Conservation (phyloP, 2,329 filamentous ascomycete species). For the Cladosporium sphaerospermum region DNA sequence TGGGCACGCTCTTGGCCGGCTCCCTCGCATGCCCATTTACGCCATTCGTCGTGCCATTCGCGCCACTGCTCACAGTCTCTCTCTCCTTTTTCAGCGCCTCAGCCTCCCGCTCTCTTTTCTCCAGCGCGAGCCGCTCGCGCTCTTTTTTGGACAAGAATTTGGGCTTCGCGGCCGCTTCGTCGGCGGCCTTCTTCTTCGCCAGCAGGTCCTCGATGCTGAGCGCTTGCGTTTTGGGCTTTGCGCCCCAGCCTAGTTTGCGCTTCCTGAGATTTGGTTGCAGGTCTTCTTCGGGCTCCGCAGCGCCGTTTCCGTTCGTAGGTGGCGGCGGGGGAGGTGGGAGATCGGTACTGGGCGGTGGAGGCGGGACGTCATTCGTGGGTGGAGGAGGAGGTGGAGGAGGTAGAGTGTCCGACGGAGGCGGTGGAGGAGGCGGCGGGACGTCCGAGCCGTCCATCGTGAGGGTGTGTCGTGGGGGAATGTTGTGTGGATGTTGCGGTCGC, state of each 20-base stretch:
- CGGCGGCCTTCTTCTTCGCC: slow-evolving; percentile 76
- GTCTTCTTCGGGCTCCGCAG: not conserved
- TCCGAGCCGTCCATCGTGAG: not conserved
- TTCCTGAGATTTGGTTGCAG: slow-evolving; percentile 23
- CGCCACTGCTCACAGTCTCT: not conserved
- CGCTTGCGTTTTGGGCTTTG: slow-evolving; percentile 43
- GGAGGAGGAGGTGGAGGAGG: slow-evolving; percentile 2
- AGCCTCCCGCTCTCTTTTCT: slow-evolving; percentile 65
- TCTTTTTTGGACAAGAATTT: slow-evolving; percentile 81
- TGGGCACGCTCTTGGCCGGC: slow-evolving; percentile 48
- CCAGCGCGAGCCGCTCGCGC: slow-evolving; percentile 70
- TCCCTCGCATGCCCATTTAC: not conserved
- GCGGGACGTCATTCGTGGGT: not conserved
- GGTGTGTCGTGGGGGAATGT: not conserved
- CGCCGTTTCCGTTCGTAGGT: not conserved
- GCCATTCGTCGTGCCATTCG: slow-evolving; percentile 12
- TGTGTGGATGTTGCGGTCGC: not conserved
- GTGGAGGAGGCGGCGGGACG: slow-evolving; percentile 11
- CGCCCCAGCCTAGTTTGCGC: slow-evolving; percentile 53
- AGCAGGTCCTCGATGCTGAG: slow-evolving; percentile 82
- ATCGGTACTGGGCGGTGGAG: not conserved
- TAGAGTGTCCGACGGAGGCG: slow-evolving; percentile 2
- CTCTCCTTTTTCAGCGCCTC: not conserved
- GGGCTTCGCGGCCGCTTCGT: slow-evolving; percentile 78
- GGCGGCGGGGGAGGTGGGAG: slow-evolving; percentile 1